Evolutionary conservation across 2,329 filamentous ascomycete genomes (phyloP).

Genomic region (Monilinia polystroma): DNA sequence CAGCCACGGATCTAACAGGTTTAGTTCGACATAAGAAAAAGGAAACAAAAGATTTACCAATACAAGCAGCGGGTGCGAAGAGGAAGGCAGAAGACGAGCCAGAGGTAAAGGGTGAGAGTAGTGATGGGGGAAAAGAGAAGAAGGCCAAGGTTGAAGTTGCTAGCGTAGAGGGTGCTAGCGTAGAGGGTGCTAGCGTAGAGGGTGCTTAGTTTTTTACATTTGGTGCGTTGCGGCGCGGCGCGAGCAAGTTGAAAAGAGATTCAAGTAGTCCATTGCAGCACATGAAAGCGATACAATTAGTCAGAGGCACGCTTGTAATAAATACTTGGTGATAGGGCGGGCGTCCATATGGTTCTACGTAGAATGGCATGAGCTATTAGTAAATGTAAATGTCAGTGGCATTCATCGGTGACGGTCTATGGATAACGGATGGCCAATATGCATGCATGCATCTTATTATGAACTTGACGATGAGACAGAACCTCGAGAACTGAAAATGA

Average conservation of each 20-base stretch:
- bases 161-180: conserved; percentile 27
- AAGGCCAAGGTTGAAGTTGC: conserved; percentile 38
- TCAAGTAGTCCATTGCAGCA: not conserved
- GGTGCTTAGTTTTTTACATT: not conserved
- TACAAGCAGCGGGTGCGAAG: conserved; percentile 47
- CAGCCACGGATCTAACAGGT: conserved; percentile 67
- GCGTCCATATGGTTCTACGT: not conserved
- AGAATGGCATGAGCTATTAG: not conserved
- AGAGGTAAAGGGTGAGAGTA: conserved; percentile 25
- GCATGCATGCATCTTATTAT: not conserved
- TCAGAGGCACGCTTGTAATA: not conserved
- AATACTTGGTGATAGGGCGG: not conserved
- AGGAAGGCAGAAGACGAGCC: conserved; percentile 52
- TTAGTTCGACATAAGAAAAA: conserved; percentile 68
- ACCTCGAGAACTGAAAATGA: not conserved
- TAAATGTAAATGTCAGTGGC: not conserved
- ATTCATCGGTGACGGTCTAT: not conserved
- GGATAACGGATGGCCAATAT: not conserved
- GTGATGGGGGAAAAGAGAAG: conserved; percentile 35
- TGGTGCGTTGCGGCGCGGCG: no score
- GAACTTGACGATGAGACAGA: not conserved
- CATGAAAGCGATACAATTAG: not conserved
- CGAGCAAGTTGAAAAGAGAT: not conserved
- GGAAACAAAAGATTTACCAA: conserved; percentile 41
- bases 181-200: conserved; percentile 28